Conservation (phyloP, 768 basidiomycete genomes). For the Trametes cubensis region DNA sequence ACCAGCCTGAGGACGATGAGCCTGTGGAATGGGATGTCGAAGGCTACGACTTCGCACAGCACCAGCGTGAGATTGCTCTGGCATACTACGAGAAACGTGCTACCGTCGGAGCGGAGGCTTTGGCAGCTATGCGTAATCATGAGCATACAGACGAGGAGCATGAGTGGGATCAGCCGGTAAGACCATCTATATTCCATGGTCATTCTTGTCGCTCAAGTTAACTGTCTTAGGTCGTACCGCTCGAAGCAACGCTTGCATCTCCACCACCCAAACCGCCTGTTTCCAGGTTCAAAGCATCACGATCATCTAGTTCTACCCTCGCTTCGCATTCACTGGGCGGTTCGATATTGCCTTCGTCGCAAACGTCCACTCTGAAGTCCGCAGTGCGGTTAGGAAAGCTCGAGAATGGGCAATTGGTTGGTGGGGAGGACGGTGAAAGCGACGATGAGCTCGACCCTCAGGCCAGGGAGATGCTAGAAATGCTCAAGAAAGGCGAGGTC, state of each 20-base stretch:
- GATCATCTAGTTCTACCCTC: slow-evolving; percentile 28
- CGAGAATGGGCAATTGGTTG: slow-evolving; percentile 32
- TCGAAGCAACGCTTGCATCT: slow-evolving; percentile 45
- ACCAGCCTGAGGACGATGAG: slow-evolving; percentile 37
- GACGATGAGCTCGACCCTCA: slow-evolving; percentile 32
- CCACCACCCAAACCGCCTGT: slow-evolving; percentile 50
- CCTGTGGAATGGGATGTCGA: slow-evolving; percentile 51
- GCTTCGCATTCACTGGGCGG: slow-evolving; percentile 36
- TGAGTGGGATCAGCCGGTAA: slow-evolving; percentile 50
- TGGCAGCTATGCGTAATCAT: slow-evolving; percentile 53
- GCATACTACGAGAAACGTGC: slow-evolving; percentile 68
- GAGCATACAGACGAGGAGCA: slow-evolving; percentile 41
- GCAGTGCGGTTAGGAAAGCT: slow-evolving; percentile 37
- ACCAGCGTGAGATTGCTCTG: slow-evolving; percentile 75
- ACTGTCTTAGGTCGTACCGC: slow-evolving; percentile 42
- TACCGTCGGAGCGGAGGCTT: slow-evolving; percentile 55
- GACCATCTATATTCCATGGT: slow-evolving; percentile 21
- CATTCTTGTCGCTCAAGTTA: slow-evolving; percentile 6
- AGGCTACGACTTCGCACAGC: slow-evolving; percentile 63
- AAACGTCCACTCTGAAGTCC: slow-evolving; percentile 28
- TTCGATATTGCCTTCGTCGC: slow-evolving; percentile 35
- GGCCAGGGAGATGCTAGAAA: slow-evolving; percentile 32
- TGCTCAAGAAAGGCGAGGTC: slow-evolving; percentile 34
- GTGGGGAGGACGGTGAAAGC: slow-evolving; percentile 36
- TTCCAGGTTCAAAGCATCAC: slow-evolving; percentile 68